Evolutionary conservation across 345 rosid species (phyloP), one percentile per base, ranked within the genome.

Genomic region (Pseudoturritis turrita): DNA sequence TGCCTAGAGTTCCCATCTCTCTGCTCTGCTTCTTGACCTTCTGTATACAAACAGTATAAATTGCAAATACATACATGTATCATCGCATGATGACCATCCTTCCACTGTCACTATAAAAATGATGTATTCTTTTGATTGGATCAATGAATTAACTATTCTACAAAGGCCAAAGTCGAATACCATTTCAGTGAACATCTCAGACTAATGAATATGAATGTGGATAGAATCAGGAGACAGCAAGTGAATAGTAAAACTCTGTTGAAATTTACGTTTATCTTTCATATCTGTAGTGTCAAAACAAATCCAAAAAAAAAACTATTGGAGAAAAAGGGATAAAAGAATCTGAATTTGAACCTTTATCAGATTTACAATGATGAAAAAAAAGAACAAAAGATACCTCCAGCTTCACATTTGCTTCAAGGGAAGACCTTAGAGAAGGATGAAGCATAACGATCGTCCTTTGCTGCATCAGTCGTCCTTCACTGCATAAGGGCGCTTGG

Each of bases 1-100:
- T 71, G 97, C 96, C 55, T 92, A 84, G 72, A 56, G 61, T 37
- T 62, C 17, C 45, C 36, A 33, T 51, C 58, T 45, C 47, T 47
- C 35, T 62, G 35, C 62, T 40, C 36, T 69, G 52, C 51, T 73
- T 50, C 10, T 22, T 2, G 2, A 39, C 49, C 65, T 70, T 45
- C 18, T 79, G 67, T 76, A 67, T 68, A 75, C 75, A 61, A n/a
- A 33, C 36, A 62, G 26, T 19, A 62, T 62, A 55, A 35, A 6
- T 70, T 36, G 46, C 56, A 74, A 72, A 29, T 70, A 46, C 47
- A 65, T 58, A 72, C 71, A 65, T 52, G 65, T 59, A 35, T 54
- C 63, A 56, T 18, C 9, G 3, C 57, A 76, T 69, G 1, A 61
- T 25, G 15, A 51, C 46, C 12, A 68, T 39, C 54, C 60, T 50